Evolutionary conservation across 768 basidiomycete genomes (phyloP), one percentile per base, ranked within the genome.

Genomic region (Podaxis mareebaensis): DNA sequence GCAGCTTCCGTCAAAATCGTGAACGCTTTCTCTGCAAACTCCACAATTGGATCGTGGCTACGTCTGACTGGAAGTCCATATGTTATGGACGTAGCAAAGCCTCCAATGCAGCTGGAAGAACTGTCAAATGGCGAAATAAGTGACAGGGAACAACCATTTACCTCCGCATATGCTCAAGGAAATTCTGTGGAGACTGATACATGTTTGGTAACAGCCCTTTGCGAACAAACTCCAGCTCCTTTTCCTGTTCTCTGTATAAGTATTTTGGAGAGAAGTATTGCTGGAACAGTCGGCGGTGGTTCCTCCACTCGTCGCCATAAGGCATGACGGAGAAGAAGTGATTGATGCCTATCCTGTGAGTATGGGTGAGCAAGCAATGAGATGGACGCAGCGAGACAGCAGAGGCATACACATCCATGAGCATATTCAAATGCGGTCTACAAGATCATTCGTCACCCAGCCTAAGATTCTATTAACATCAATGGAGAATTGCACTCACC

Each of bases 221-320:
- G 17, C 46, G 61, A 15, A 61, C 59, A 24, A 53, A 56, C n/a
- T 58, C 33, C 2, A 51, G 13, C 26, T 58, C 53, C 38, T 63
- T 59, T 11, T 53, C 52, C 36, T 65, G 59, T 10, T 63, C 60
- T n/a, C 60, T 44, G 1, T 30, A 36, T 3, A 67, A 46, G 5
- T 30, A 52, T 49, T 60, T 64, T 3, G 51, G 58, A 12, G 58
- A 57, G 26, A 67, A 64, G 46, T 58, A 38, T 53, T 65, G 58
- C 28, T 61, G 64, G 38, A 67, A 67, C 11, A 58, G 15, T 5
- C 64, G 67, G 36, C 64, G 64, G 48, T 65, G 58, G 22, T 54
- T 51, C 24, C 59, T 58, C 67, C 67, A 67, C 26, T 24, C 33
- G 6, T 65, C 33, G 3, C 64, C 67, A n/a, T 65, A 67, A 4